These are phyloP conservation scores for Lasiodiplodia hormozganensis DNA, from an alignment of 2,329 filamentous ascomycete species.

Conservation along the genomic window DNA sequence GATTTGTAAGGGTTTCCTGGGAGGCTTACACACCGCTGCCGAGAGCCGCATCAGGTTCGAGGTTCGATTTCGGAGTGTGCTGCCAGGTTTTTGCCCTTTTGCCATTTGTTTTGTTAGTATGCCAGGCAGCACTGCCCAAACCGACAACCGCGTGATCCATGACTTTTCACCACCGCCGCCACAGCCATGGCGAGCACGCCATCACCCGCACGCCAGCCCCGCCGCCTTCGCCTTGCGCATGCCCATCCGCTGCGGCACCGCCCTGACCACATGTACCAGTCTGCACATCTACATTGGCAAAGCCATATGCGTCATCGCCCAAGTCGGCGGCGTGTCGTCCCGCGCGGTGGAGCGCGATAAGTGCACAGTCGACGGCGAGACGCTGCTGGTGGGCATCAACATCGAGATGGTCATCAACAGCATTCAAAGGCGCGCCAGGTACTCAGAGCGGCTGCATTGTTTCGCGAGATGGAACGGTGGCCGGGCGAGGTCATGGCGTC, in stretches of 20 bases:
- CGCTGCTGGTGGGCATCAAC: slow-evolving; percentile 44
- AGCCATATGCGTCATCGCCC: slow-evolving; percentile 30
- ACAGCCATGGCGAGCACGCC: slow-evolving; percentile 44
- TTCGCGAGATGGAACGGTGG: slow-evolving; percentile 38
- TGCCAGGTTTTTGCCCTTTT: not conserved
- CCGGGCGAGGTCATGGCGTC: slow-evolving; percentile 70
- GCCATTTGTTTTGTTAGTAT: not conserved
- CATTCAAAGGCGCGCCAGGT: slow-evolving; percentile 47
- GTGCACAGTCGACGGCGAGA: slow-evolving; percentile 35
- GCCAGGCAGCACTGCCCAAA: not conserved
- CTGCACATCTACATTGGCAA: not conserved
- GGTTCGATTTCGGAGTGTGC: not conserved
- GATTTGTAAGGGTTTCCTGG: not conserved
- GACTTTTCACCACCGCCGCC: slow-evolving; percentile 48
- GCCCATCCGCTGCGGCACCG: slow-evolving; percentile 38
- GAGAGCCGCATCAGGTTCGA: not conserved
- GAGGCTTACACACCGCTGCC: not conserved
- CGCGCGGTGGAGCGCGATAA: slow-evolving; percentile 45
- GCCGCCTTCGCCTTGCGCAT: slow-evolving; percentile 44
- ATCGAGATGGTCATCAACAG: slow-evolving; percentile 48
- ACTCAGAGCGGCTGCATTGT: slow-evolving; percentile 44
- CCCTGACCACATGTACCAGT: not conserved
- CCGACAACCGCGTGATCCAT: not conserved
- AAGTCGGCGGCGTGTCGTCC: slow-evolving; percentile 46
- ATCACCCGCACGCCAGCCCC: slow-evolving; percentile 47